Conservation (phyloP, 768 basidiomycete species). For the Mycena rosella region DNA sequence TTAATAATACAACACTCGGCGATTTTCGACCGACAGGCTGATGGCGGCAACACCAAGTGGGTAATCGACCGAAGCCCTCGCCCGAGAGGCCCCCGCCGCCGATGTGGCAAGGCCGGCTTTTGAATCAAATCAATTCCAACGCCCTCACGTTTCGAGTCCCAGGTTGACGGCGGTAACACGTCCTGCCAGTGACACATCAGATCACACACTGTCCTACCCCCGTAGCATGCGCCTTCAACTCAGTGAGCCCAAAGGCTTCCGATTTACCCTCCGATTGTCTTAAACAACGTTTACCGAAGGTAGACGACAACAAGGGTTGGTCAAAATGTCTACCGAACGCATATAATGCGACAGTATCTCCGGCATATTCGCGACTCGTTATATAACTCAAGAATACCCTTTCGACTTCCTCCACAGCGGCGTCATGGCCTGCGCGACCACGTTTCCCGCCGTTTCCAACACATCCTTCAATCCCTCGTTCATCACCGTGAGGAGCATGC, state of each 20-base stretch:
- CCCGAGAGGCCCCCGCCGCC: too few relatives aligned
- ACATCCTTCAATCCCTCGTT: constrained; percentile 56
- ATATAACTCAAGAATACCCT: constrained; percentile 32
- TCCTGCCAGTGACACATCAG: constrained; percentile 7
- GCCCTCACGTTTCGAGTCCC: neutral
- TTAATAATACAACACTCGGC: too few relatives aligned
- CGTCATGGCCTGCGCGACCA: constrained; percentile 69
- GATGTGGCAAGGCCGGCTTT: neutral
- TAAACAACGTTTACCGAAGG: neutral
- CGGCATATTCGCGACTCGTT: constrained; percentile 18
- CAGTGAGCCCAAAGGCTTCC: too few relatives aligned
- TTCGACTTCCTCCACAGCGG: constrained; percentile 62
- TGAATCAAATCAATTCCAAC: too few relatives aligned
- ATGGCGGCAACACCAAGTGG: neutral
- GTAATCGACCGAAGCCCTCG: too few relatives aligned
- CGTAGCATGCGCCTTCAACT: neutral
- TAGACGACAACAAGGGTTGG: constrained; percentile 23
- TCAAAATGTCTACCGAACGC: too few relatives aligned
- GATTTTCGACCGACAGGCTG: too few relatives aligned
- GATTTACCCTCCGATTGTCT: too few relatives aligned
- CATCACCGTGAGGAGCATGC: constrained; percentile 57
- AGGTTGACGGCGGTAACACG: constrained; percentile 17
- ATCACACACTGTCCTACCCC: neutral
- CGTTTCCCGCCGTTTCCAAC: constrained; percentile 65
- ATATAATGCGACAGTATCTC: too few relatives aligned